Conservation (phyloP, 2,329 filamentous ascomycete genomes). For the Thelonectria rubi region DNA sequence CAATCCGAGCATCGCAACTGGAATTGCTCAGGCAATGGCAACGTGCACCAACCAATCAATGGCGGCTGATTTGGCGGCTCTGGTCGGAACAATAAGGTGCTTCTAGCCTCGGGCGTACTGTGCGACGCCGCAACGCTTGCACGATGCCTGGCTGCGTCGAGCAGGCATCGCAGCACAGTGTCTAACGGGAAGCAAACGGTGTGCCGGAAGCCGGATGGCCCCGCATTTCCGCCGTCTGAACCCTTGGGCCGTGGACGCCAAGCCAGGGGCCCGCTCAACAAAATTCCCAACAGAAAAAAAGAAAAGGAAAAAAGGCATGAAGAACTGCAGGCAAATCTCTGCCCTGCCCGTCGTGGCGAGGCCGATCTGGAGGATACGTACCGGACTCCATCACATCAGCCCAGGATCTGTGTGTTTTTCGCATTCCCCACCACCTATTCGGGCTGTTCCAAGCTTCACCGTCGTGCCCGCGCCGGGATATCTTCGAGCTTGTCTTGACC, state of each 20-base stretch:
- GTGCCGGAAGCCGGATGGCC: not conserved
- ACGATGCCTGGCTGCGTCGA: not conserved
- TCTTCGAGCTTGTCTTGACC: conserved; percentile 9
- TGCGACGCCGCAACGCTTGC: not conserved
- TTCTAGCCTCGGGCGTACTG: not conserved
- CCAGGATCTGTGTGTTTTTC: not conserved
- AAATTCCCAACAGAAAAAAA: conserved; percentile 51
- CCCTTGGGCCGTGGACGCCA: conserved; percentile 33
- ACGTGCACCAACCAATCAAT: not conserved
- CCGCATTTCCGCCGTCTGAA: conserved; percentile 21
- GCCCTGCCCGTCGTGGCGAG: not conserved
- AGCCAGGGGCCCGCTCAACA: conserved; percentile 45
- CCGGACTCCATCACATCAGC: too few relatives aligned
- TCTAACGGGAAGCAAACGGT: not conserved
- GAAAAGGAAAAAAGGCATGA: conserved; percentile 27
- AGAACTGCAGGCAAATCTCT: conserved; percentile 26
- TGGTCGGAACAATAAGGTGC: not conserved
- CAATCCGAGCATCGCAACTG: not conserved
- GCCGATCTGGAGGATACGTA: conserved; percentile 17
- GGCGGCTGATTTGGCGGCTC: not conserved
- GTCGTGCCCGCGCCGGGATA: not conserved
- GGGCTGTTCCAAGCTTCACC: conserved; percentile 3
- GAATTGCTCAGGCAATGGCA: not conserved
- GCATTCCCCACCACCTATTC: not conserved
- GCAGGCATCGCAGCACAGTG: not conserved